Evolutionary conservation across 2,329 filamentous ascomycete genomes (phyloP).

Genomic region (Penicillium sp.): DNA sequence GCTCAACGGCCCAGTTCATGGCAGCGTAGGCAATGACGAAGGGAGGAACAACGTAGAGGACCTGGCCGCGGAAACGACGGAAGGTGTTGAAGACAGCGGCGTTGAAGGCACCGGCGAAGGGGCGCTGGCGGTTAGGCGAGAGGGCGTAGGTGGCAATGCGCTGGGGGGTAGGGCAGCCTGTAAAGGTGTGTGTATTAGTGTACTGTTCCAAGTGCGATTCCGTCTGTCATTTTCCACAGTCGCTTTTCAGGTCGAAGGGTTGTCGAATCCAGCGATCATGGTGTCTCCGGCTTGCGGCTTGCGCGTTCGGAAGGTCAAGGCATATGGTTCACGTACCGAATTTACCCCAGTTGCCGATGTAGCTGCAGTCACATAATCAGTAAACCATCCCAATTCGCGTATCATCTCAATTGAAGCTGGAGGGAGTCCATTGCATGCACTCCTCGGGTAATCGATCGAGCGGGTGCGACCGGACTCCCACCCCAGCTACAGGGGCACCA

Average conservation of each 20-base stretch:
- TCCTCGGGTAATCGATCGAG: conserved; percentile 7
- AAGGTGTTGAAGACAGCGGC: conserved; percentile 94
- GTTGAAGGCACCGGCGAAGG: conserved; percentile 73
- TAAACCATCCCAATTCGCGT: neutral
- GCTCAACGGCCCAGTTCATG: conserved; percentile 89
- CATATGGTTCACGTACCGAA: conserved; percentile 62
- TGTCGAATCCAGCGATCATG: neutral
- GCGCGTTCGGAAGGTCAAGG: conserved; percentile 15
- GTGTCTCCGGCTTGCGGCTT: conserved; percentile 8
- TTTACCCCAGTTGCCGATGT: conserved; percentile 71
- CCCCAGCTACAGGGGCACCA: neutral
- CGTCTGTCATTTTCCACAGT: neutral
- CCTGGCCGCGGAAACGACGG: conserved; percentile 80
- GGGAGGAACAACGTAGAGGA: conserved; percentile 84
- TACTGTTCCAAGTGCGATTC: neutral
- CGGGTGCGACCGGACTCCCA: conserved; percentile 23
- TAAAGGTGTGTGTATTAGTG: neutral
- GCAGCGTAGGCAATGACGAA: conserved; percentile 74
- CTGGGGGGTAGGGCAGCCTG: conserved; percentile 48
- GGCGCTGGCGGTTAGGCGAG: conserved; percentile 84
- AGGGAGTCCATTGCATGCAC: neutral
- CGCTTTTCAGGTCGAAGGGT: neutral
- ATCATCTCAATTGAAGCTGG: neutral
- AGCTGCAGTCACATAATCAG: conserved; percentile 53
- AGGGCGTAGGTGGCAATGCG: conserved; percentile 71